Evolutionary conservation across 2,329 filamentous ascomycete genomes (phyloP).

Genomic region (Fusarium drepaniforme): DNA sequence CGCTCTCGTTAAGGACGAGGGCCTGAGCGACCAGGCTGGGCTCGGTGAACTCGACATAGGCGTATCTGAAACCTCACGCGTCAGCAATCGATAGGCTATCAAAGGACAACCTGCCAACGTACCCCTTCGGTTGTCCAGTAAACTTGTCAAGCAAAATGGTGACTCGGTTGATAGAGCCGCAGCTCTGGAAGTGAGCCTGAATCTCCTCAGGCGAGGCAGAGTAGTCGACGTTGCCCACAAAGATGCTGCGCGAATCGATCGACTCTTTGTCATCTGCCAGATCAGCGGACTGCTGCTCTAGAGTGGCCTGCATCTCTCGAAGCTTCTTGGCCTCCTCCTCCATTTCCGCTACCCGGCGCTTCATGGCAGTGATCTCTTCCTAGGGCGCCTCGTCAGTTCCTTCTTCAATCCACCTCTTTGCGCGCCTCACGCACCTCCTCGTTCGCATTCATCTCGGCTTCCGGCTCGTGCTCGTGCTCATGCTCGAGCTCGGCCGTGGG

Average conservation of each 20-base stretch:
- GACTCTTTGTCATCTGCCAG: conserved; percentile 95
- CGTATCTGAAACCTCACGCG: conserved; percentile 75
- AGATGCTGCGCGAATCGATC: conserved; percentile 94
- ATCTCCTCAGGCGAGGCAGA: conserved; percentile 95
- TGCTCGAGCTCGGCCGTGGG: conserved; percentile 46
- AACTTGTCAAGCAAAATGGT: conserved; percentile 99
- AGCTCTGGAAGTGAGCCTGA: conserved; percentile 97
- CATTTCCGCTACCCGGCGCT: conserved; percentile 88
- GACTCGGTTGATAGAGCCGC: conserved; percentile 96
- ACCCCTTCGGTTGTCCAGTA: conserved; percentile 99
- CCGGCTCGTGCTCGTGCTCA: conserved; percentile 45
- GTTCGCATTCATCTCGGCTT: conserved; percentile 46
- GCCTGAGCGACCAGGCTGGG: conserved; percentile 93
- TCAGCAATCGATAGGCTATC: conserved; percentile 25
- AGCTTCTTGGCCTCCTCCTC: conserved; percentile 89
- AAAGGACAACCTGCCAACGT: conserved; percentile 50
- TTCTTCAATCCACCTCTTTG: conserved; percentile 44
- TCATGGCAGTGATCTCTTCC: conserved; percentile 91
- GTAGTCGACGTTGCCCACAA: conserved; percentile 99
- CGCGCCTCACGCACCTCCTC: conserved; percentile 53
- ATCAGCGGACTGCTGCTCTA: conserved; percentile 88
- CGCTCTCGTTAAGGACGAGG: conserved; percentile 94
- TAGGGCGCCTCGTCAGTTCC: conserved; percentile 54
- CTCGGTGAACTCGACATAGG: conserved; percentile 98
- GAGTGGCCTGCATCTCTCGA: conserved; percentile 85